phyloP scores from a whole-genome alignment of 306 rosid species.

The Amphicarpaea edgeworthii region DNA sequence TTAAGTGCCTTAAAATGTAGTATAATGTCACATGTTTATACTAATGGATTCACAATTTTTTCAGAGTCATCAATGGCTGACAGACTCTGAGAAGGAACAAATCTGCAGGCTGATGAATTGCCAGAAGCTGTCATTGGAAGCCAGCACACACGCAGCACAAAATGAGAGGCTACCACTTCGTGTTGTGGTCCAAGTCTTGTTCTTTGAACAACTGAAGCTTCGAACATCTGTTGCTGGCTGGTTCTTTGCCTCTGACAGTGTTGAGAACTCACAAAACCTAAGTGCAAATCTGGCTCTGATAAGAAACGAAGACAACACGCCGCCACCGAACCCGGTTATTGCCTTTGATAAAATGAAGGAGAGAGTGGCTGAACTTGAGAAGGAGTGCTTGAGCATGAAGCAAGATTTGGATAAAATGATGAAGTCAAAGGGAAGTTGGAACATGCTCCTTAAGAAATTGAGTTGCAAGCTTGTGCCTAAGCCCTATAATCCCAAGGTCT shows the following conservation, averaged over 20 bases:
- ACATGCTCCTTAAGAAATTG: slow-evolving; percentile 64
- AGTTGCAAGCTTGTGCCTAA: slow-evolving; percentile 62
- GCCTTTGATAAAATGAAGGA: slow-evolving; percentile 70
- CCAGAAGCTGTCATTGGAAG: slow-evolving; percentile 94
- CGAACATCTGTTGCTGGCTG: slow-evolving; percentile 86
- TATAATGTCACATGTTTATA: background rate
- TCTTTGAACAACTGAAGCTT: slow-evolving; percentile 90
- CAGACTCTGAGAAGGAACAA: slow-evolving; percentile 88
- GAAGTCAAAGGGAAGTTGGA: slow-evolving; percentile 82
- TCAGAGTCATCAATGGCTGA: slow-evolving; percentile 85
- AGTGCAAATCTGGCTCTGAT: slow-evolving; percentile 61
- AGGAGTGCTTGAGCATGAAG: slow-evolving; percentile 78
- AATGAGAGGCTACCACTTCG: slow-evolving; percentile 94
- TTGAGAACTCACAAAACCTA: slow-evolving; percentile 63
- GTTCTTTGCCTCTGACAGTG: slow-evolving; percentile 77
- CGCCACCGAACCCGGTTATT: slow-evolving; percentile 40
- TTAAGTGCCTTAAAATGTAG: background rate
- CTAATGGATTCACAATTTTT: slow-evolving; percentile 37
- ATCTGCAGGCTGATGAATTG: slow-evolving; percentile 86
- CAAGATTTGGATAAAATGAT: slow-evolving; percentile 77
- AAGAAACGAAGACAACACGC: slow-evolving; percentile 43
- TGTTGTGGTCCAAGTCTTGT: slow-evolving; percentile 79
- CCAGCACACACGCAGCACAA: slow-evolving; percentile 95
- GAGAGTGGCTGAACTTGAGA: slow-evolving; percentile 75
- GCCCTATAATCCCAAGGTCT: slow-evolving; percentile 48